phyloP scores from a whole-genome alignment of 129 eudicot genomes.

The Escallonia rubra region DNA sequence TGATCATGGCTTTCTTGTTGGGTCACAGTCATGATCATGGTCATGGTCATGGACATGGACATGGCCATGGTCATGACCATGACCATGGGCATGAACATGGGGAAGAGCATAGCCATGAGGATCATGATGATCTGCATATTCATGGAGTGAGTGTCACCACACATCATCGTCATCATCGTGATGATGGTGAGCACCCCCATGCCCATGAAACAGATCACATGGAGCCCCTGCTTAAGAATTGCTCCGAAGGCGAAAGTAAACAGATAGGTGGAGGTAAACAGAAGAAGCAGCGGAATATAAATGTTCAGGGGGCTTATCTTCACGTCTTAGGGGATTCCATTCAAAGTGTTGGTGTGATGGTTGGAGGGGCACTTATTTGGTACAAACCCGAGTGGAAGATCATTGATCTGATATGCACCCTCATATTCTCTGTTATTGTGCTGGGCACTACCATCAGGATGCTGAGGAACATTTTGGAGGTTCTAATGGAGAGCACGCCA shows the following conservation, averaged over 20 bases:
- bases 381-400: conserved; percentile 50
- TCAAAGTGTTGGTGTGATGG: conserved; percentile 62
- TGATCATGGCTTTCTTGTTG: conserved; percentile 45
- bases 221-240: conserved; percentile 29
- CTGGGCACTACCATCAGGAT: conserved; percentile 55
- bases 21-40: conserved; percentile 54
- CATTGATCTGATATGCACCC: conserved; percentile 58
- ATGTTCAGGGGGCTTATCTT: conserved; percentile 63
- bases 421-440: conserved; percentile 51
- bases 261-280: conserved; percentile 6
- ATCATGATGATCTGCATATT: conserved; percentile 28
- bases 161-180: conserved; percentile 30
- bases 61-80: background rate
- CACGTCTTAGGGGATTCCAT: conserved; percentile 61
- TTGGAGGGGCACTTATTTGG: conserved; percentile 68
- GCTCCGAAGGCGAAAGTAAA: conserved; percentile 16
- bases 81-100: conserved; percentile 10
- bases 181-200: conserved; percentile 30
- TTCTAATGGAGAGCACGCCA: conserved; percentile 68
- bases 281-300: conserved; percentile 38
- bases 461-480: conserved; percentile 54
- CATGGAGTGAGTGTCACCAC: conserved; percentile 43
- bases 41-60: conserved; percentile 32
- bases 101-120: conserved; percentile 26
- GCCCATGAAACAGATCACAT: conserved; percentile 16